These are phyloP conservation scores for Pseudoperonospora humuli DNA, from an alignment of 352 stramenopile species.

Conservation along the genomic window DNA sequence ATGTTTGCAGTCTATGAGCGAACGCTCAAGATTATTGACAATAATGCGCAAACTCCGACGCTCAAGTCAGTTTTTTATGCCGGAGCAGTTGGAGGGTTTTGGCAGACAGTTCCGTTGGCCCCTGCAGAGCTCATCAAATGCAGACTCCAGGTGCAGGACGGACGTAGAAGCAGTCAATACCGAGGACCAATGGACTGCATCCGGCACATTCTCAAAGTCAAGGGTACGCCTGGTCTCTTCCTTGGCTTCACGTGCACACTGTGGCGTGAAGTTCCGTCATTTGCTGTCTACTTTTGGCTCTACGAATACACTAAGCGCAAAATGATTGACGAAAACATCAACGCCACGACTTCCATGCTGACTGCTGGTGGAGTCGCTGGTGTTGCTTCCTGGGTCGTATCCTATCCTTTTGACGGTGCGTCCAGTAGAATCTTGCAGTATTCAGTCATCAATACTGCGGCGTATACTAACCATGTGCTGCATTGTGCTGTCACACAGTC, in stretches of 20 bases:
- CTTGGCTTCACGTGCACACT: constrained; percentile 68
- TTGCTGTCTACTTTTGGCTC: constrained; percentile 76
- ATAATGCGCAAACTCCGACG: constrained; percentile 38
- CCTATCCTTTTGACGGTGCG: constrained; percentile 74
- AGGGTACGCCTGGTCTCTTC: constrained; percentile 57
- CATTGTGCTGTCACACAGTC: constrained; percentile 27
- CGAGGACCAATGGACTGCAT: constrained; percentile 65
- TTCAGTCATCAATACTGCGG: too few species aligned
- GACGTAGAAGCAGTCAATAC: constrained; percentile 43
- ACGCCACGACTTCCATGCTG: constrained; percentile 65
- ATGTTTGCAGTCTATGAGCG: constrained; percentile 82
- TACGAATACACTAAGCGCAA: constrained; percentile 76
- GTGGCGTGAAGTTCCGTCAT: constrained; percentile 72
- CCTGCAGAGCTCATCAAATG: constrained; percentile 83
- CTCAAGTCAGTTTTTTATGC: constrained; percentile 66
- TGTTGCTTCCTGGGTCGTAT: constrained; percentile 73
- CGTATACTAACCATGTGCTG: constrained; percentile 6
- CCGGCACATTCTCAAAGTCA: constrained; percentile 56
- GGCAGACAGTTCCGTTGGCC: constrained; percentile 62
- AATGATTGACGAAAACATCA: constrained; percentile 51
- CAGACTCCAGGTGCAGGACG: constrained; percentile 71
- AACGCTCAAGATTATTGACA: constrained; percentile 53
- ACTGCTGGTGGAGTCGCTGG: constrained; percentile 69
- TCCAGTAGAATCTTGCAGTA: too few species aligned
- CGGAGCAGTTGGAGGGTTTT: constrained; percentile 64